Base-by-base conservation (phyloP, 495 filamentous ascomycete genomes). In the Penicillium goetzii region DNA sequence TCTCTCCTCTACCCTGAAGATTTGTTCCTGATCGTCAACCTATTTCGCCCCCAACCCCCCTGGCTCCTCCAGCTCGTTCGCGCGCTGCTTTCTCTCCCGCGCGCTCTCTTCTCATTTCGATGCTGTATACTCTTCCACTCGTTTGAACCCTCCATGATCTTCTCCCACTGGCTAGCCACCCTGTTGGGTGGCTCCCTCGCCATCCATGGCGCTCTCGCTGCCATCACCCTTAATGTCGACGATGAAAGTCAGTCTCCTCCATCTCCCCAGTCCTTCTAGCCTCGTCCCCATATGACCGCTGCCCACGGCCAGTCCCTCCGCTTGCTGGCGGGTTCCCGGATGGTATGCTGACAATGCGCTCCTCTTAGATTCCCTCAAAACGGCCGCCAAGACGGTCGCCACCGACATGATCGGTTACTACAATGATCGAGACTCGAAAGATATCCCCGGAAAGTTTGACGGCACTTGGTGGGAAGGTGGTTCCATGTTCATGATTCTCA, bases 401-500 rank as follows among this genome's bases (percentile, higher is more conserved):
- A 82, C 80, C 68, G 85, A 87, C 62, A 79, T 92, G 72, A 80
- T 92, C 74, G 75, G 74, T 41, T 86, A 85, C 72, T 92, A 93
- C 70, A 76, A 87, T 43, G 85, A 85, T 58, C 85, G 88, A 62
- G 69, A 83, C 52, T 75, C 83, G 0, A 88, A 86, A 28, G 80
- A 85, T 28, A 85, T 85, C 5, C 85, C 86, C 15, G 90, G 90
- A 32, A 84, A 91, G 49, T 78, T 92, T 12, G 84, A 75, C 25
- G 83, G 80, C 49, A 86, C 84, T 56, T 93, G 90, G 90, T 93
- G 89, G 89, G 87, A 91, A 73, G 85, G 82, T 55, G 90, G 89
- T 55, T 88, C 87, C 53, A 86, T 91, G 77, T 92, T 89, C 81
- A 89, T 89, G 68, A 81, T 83, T 1, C 72, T 90, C 74, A 85